A percentile compares a stretch with the other conserved stretches of the same genome.
Evolutionary conservation across 1,284 basidiomycete species (phyloP).

Genomic region (Trichosporon faecale): DNA sequence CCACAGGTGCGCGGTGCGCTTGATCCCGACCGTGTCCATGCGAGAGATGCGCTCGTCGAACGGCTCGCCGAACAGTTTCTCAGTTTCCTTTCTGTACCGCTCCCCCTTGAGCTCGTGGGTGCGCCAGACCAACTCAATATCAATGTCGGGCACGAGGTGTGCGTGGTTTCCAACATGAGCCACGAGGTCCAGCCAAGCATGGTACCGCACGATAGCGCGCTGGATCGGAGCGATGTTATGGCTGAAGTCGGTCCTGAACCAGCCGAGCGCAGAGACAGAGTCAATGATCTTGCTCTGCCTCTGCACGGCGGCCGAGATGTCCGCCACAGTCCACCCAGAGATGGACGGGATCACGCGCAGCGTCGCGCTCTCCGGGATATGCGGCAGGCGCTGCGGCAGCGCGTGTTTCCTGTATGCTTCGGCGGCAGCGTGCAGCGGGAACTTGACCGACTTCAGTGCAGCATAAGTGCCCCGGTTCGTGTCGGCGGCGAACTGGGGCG

Average conservation of each 20-base stretch:
- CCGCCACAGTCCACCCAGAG: conserved; percentile 30
- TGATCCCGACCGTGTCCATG: conserved; percentile 28
- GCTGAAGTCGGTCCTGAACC: conserved; percentile 28
- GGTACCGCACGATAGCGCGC: conserved; percentile 40
- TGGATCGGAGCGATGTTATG: conserved; percentile 19
- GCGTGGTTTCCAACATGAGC: conserved; percentile 18
- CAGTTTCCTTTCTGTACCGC: conserved; percentile 33
- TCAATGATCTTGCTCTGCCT: conserved; percentile 36
- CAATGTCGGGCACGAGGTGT: conserved; percentile 33
- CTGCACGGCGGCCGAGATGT: conserved; percentile 35
- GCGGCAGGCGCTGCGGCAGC: conserved; percentile 16
- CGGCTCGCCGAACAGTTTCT: conserved; percentile 27
- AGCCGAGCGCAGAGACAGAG: conserved; percentile 33
- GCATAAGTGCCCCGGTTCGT: conserved; percentile 20
- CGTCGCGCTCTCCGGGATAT: not conserved
- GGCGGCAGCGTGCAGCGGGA: conserved; percentile 24
- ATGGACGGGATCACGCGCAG: conserved; percentile 12
- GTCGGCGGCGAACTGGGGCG: conserved; percentile 30
- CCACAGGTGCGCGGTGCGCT: conserved; percentile 31
- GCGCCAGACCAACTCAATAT: conserved; percentile 50
- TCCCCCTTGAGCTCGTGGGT: conserved; percentile 45
- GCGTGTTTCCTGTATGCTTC: conserved; percentile 14
- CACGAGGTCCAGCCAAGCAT: conserved; percentile 45
- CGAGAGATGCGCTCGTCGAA: conserved; percentile 15
- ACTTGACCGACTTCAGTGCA: conserved; percentile 21